Base-by-base conservation (phyloP, 108 stramenopile genomes). In the Skeletonema menzelii region DNA sequence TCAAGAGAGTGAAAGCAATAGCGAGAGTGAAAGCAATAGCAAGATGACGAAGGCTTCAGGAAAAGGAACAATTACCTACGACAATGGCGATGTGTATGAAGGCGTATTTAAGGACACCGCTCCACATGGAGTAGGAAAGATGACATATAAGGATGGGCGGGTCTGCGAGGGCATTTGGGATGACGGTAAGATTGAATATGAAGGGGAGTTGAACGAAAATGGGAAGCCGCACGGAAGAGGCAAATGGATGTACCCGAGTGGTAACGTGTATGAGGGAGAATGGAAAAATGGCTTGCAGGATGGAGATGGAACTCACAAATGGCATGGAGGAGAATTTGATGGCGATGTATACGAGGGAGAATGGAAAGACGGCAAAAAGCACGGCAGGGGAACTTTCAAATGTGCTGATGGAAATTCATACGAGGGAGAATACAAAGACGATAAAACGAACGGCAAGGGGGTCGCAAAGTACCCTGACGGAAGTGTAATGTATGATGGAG, bases 71-170 rank as follows among this genome's bases (percentile, higher is more conserved):
- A 22, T 53, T 53, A 24, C 15, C 0, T 53, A 53, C 49, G 49
- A 22, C 5, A 22, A 53, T 0, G 76, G 78, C 1, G 63, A 80
- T 8, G 67, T 82, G 5, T 93, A 91, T 63, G 78, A 72, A 59
- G 92, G 92, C 13, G 90, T 89, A 32, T 91, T 87, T 63, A 76
- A 82, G 44, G 87, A 92, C 49, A 85, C 83, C 64, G 31, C 75
- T 31, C 76, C 85, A 0, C 85, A 89, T 69, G 91, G 91, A 3
- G 22, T 46, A 4, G 91, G 91, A 30, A 79, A 63, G 49, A 84
- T 87, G 83, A 69, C 64, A 12, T 87, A 87, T 22, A 72, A 84
- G 10, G 73, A 78, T 57, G 82, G 78, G 44, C 72, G 86, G 15
- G 60, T 67, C 19, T 87, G 79, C 38, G 49, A 70, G 14, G 86